Conservation (phyloP, 768 basidiomycete genomes). For the Tulasnella sp. region DNA sequence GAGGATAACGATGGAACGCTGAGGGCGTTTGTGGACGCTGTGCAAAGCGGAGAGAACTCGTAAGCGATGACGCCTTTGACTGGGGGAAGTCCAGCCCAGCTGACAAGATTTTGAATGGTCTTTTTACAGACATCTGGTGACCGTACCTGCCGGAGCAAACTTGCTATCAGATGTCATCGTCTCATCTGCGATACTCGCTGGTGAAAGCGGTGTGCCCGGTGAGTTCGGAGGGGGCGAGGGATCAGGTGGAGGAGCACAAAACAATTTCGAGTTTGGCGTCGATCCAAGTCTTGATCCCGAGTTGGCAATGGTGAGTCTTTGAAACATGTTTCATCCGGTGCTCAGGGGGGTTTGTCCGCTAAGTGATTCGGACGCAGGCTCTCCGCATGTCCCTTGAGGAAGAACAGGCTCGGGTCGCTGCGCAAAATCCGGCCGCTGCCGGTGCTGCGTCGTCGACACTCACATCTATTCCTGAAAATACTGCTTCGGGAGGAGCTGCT, state of each 20-base stretch:
- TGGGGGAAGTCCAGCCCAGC: neutral
- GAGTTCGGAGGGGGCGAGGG: slow-evolving; percentile 39
- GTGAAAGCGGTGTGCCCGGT: slow-evolving; percentile 59
- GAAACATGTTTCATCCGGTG: slow-evolving; percentile 7
- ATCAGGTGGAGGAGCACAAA: slow-evolving; percentile 35
- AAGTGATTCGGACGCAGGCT: slow-evolving; percentile 46
- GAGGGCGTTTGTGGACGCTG: slow-evolving; percentile 73
- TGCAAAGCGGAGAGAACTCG: slow-evolving; percentile 79
- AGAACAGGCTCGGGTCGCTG: slow-evolving; percentile 61
- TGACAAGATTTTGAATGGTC: neutral
- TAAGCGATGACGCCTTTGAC: slow-evolving; percentile 35
- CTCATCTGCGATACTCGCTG: slow-evolving; percentile 72
- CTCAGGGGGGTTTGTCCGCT: neutral
- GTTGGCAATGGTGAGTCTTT: slow-evolving; percentile 73
- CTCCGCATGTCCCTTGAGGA: slow-evolving; percentile 97
- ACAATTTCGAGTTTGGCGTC: slow-evolving; percentile 77
- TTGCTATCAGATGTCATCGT: slow-evolving; percentile 78
- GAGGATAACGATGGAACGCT: slow-evolving; percentile 61
- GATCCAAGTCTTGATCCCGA: slow-evolving; percentile 96
- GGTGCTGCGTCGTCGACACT: slow-evolving; percentile 31
- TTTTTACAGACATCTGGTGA: slow-evolving; percentile 61
- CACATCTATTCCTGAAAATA: slow-evolving; percentile 27
- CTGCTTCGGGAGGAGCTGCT: slow-evolving; percentile 27
- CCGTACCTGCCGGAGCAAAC: slow-evolving; percentile 66
- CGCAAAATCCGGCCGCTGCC: slow-evolving; percentile 32